Base-by-base conservation (phyloP, 345 rosid species). In the Hibiscus syriacus region DNA sequence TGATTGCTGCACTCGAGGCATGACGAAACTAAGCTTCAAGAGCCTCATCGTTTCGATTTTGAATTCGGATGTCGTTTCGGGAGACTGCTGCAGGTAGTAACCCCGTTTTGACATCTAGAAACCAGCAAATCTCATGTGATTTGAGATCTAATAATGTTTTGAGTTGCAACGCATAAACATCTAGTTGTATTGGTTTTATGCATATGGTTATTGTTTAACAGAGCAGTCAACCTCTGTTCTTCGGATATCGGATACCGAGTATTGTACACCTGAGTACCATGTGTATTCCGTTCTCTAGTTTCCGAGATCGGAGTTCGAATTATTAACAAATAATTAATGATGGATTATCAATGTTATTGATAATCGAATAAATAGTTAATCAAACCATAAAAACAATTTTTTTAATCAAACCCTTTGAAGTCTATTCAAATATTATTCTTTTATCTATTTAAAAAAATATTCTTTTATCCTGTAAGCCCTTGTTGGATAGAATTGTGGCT, bases 1-100 rank as follows among this genome's bases (percentile, higher is more conserved):
- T 43, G 99, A 88, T 92, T 72, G 98, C 98, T 20, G 72, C 87
- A 49, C 89, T 87, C 63, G 72, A 73, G 75, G 41, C 41, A 38
- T 34, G 59, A 67, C 16, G 1, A 9, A 43, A 32, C 3, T 53
- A n/a, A 19, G 55, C 19, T 50, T 32, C 30, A 6, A 50, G 46
- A 32, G 60, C 12, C 19, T 67, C 41, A 4, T 23, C 13, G 27
- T 25, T 19, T 22, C 1, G 7, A 26, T 64, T 64, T 45, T 27
- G 55, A n/a, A 46, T 26, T 64, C 27, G 23, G 54, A n/a, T n/a
- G 36, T 25, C 50, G 2, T 22, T 13, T 39, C 66, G 55, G 56
- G 27, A 3, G 23, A 25, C 17, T 4, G n/a, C 27, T 39, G 66
- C 66, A 39, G 7, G 16, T 41, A 25, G 36, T 62, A 36, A 62